These are phyloP conservation scores for Ceriops decandra DNA, from an alignment of 345 rosid species.

Conservation along the genomic window DNA sequence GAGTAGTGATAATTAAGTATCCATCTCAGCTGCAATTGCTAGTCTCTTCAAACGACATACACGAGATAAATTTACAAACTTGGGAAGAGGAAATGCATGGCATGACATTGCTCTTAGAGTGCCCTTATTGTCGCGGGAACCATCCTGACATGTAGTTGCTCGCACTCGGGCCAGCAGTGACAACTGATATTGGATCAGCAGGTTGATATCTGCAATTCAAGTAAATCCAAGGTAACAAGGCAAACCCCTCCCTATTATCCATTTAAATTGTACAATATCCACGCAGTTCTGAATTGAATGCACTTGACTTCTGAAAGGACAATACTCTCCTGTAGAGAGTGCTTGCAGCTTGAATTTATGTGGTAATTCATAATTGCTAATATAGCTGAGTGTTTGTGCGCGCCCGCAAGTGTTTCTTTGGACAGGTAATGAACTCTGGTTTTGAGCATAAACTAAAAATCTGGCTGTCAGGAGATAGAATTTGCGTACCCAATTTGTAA, in stretches of 20 bases:
- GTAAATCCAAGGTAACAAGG: neutral
- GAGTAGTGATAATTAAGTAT: constrained; percentile 1
- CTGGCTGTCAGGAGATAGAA: no score
- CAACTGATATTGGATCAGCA: constrained; percentile 54
- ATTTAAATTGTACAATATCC: no score
- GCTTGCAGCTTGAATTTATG: no score
- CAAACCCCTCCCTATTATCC: neutral
- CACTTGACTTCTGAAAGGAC: no score
- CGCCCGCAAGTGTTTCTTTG: no score
- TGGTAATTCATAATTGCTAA: no score
- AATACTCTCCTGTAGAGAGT: no score
- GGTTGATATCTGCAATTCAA: constrained; percentile 53
- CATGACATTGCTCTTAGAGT: neutral
- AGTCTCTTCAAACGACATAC: neutral
- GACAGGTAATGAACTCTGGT: no score
- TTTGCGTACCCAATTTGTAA: constrained; percentile 74
- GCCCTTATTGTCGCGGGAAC: constrained; percentile 48
- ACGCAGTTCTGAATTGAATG: no score
- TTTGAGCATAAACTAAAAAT: neutral
- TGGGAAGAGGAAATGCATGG: constrained; percentile 7
- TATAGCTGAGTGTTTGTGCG: no score
- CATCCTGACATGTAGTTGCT: constrained; percentile 83
- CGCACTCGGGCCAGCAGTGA: constrained; percentile 67
- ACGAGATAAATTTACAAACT: constrained; percentile 5
- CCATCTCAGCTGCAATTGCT: neutral